A percentile compares a stretch with the other conserved stretches of the same genome.
Evolutionary conservation across 768 basidiomycete genomes (phyloP).

Genomic region (Rhodotorula babjevae): DNA sequence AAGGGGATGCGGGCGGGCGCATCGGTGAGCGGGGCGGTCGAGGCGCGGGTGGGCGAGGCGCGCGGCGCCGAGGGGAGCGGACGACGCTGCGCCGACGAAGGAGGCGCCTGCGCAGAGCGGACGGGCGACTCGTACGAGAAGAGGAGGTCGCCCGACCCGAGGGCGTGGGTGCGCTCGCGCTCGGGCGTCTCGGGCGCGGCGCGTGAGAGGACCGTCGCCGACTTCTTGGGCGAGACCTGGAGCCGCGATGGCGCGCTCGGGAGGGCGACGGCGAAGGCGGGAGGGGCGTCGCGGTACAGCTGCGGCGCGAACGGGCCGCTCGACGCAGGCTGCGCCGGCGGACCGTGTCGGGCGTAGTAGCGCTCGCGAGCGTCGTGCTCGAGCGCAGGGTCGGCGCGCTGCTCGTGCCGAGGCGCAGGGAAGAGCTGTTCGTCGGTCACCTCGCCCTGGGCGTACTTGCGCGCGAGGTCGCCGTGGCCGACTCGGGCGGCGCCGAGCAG

Average conservation of each 20-base stretch:
- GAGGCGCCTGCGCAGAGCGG: not conserved
- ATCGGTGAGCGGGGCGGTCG: constrained; percentile 4
- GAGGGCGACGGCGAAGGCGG: constrained; percentile 20
- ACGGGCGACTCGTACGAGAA: constrained; percentile 29
- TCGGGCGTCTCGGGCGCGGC: constrained; percentile 7
- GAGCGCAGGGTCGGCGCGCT: no score
- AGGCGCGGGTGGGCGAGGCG: not conserved
- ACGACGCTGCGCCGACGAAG: not conserved
- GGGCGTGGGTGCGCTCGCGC: not conserved
- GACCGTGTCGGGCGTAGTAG: not conserved
- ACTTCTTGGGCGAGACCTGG: constrained; percentile 36
- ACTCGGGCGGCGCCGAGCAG: constrained; percentile 30
- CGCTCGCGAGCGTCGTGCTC: not conserved
- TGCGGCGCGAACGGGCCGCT: not conserved
- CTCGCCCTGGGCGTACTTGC: constrained; percentile 22
- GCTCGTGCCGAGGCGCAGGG: not conserved
- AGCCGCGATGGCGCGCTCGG: constrained; percentile 29
- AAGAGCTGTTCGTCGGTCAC: not conserved
- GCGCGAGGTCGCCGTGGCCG: constrained; percentile 16
- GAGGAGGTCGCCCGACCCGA: constrained; percentile 4
- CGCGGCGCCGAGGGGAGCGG: not conserved
- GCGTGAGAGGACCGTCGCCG: constrained; percentile 9
- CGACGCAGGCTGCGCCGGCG: no score
- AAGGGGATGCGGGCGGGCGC: constrained; percentile 27
- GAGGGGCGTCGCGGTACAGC: not conserved